phyloP scores from a whole-genome alignment of 2,329 filamentous ascomycete genomes.

The Knoxdaviesia proteae region DNA sequence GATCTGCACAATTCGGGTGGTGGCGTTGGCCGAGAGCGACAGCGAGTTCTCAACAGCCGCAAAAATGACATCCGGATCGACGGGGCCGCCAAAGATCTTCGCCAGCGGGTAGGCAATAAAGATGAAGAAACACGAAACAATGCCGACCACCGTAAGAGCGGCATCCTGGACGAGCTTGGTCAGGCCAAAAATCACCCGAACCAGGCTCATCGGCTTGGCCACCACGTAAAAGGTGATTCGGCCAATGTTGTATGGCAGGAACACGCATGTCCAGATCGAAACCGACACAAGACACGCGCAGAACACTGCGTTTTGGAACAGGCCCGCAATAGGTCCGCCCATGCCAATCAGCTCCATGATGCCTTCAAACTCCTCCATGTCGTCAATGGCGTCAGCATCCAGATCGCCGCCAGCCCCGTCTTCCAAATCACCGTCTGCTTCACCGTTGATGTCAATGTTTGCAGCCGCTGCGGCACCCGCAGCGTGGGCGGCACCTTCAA shows the following conservation, averaged over 20 bases:
- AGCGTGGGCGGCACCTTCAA: constrained; percentile 22
- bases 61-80: constrained; percentile 11
- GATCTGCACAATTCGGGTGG: constrained; percentile 25
- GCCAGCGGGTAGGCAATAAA: constrained; percentile 18
- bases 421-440: constrained; percentile 20
- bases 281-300: constrained; percentile 76
- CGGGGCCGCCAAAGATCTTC: constrained; percentile 12
- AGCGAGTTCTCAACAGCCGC: constrained; percentile 11
- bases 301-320: constrained; percentile 90
- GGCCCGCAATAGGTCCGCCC: constrained; percentile 72
- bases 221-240: constrained; percentile 63
- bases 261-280: constrained; percentile 69
- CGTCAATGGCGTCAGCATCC: constrained; percentile 57
- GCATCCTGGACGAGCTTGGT: constrained; percentile 68
- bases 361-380: constrained; percentile 87
- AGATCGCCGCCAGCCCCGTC: constrained; percentile 25
- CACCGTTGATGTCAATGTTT: constrained; percentile 16
- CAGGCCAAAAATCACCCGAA: constrained; percentile 49
- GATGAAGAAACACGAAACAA: constrained; percentile 21
- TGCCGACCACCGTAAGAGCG: constrained; percentile 42
- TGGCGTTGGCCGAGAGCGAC: constrained; percentile 20
- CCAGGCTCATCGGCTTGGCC: constrained; percentile 58
- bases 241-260: constrained; percentile 80
- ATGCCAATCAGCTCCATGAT: constrained; percentile 92
- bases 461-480: constrained; percentile 26